Evolutionary conservation across 805 yeast genomes (phyloP).

Genomic region (Nakazawaea wyomingensis): DNA sequence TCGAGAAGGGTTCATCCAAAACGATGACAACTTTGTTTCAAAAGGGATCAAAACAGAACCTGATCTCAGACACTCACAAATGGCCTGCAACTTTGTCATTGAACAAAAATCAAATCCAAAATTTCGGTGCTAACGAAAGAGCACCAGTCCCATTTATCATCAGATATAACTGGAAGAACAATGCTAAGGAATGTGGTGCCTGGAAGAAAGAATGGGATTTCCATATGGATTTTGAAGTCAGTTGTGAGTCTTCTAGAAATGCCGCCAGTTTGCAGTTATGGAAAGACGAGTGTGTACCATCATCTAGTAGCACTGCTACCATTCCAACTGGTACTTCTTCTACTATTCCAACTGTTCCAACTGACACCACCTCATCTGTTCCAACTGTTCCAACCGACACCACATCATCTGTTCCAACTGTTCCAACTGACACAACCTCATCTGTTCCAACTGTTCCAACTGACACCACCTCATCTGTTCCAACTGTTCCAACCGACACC

Average conservation of each 20-base stretch:
- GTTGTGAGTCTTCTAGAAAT: background rate
- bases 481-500: background rate
- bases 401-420: no score
- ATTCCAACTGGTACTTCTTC: background rate
- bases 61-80: background rate
- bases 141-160: constrained; percentile 4
- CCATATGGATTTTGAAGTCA: background rate
- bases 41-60: background rate
- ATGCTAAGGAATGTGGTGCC: background rate
- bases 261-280: constrained; percentile 5
- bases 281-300: background rate
- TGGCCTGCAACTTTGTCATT: background rate
- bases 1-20: background rate
- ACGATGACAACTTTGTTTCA: background rate
- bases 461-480: no score
- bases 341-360: background rate
- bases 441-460: no score
- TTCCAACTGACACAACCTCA: no score
- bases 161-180: constrained; percentile 1
- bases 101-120: no score
- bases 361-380: no score
- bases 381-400: no score
- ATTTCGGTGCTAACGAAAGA: no score
- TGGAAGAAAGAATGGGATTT: background rate
- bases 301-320: background rate